Evolutionary conservation across 441 rosid species (phyloP).

Genomic region (Pelargonium citronellum): DNA sequence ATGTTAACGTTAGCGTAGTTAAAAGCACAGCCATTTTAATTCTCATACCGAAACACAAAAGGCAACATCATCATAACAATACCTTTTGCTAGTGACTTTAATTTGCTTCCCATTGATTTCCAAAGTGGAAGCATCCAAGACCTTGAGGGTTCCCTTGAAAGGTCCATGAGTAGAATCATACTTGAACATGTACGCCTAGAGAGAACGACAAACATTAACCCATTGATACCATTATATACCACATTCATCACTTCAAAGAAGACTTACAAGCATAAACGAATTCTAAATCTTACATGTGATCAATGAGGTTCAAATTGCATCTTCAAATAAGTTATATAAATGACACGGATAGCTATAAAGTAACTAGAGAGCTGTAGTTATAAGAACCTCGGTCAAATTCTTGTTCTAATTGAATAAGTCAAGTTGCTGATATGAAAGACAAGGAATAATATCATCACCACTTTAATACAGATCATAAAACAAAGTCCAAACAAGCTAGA

Average conservation of each 20-base stretch:
- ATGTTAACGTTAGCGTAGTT: not conserved
- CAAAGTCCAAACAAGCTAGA: too few species aligned
- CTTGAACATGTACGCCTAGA: constrained; percentile 91
- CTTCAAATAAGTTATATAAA: not conserved
- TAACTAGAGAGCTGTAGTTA: not conserved
- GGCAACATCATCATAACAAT: constrained; percentile 2
- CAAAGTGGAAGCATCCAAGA: constrained; percentile 68
- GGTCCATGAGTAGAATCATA: constrained; percentile 93
- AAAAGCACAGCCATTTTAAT: not conserved
- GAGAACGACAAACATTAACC: constrained; percentile 16
- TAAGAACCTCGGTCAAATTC: not conserved
- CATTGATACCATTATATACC: not conserved
- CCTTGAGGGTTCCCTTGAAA: constrained; percentile 63
- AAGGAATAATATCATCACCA: too few species aligned
- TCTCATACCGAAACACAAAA: not conserved
- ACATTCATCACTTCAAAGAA: not conserved
- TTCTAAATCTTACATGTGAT: not conserved
- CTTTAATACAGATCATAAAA: too few species aligned
- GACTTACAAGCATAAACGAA: not conserved
- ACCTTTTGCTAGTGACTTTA: constrained; percentile 75
- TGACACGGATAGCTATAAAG: not conserved
- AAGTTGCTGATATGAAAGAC: too few species aligned
- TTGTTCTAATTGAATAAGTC: too few species aligned
- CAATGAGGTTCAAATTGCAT: not conserved
- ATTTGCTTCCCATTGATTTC: constrained; percentile 85